These are phyloP conservation scores for Fusarium newnesense DNA, from an alignment of 2,329 filamentous ascomycete genomes.

Conservation along the genomic window DNA sequence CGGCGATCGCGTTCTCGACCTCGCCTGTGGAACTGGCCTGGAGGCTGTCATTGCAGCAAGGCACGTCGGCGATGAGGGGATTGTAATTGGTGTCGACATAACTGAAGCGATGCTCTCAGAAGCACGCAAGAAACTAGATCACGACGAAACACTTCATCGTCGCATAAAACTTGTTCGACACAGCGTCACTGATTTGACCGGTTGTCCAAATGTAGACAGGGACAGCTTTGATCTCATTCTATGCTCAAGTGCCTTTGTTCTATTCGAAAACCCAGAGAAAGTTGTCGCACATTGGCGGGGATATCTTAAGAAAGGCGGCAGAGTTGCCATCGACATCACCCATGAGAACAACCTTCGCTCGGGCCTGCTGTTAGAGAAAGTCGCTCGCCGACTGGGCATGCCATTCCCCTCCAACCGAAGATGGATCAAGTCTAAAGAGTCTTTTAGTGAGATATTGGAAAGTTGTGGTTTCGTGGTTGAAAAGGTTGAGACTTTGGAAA, in stretches of 20 bases:
- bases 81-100: conserved; percentile 47
- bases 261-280: conserved; percentile 42
- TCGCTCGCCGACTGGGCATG: conserved; percentile 38
- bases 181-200: conserved; percentile 43
- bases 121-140: conserved; percentile 39
- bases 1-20: conserved; percentile 45
- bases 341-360: conserved; percentile 46
- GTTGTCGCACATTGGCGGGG: conserved; percentile 45
- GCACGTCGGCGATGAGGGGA: conserved; percentile 39
- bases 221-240: conserved; percentile 46
- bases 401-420: conserved; percentile 43
- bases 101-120: conserved; percentile 47
- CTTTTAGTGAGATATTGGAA: conserved; percentile 44
- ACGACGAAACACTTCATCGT: conserved; percentile 16
- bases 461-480: conserved; percentile 44
- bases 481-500: conserved; percentile 41
- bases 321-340: conserved; percentile 47
- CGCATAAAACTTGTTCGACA: conserved; percentile 43
- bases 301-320: conserved; percentile 44
- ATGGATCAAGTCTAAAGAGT: conserved; percentile 46
- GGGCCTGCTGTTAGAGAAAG: conserved; percentile 43
- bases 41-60: conserved; percentile 46
- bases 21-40: conserved; percentile 51
- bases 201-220: conserved; percentile 30
- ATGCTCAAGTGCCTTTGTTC: conserved; percentile 50